Base-by-base conservation (phyloP, 345 rosid genomes). In the Angophora floribunda region DNA sequence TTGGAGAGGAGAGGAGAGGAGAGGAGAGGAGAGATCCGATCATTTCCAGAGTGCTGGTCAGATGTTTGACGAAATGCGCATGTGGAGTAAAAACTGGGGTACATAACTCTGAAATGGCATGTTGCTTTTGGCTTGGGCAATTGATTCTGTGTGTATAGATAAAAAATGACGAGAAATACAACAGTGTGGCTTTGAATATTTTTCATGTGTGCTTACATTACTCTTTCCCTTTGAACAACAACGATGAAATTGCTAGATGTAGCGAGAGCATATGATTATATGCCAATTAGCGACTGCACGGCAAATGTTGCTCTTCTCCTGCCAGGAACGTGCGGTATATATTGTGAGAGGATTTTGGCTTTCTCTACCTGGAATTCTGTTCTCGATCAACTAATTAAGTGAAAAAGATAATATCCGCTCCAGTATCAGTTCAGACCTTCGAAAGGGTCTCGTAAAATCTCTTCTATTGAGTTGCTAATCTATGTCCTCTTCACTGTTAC, bases 221-320 rank as follows among this genome's bases (percentile, higher is more conserved):
- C 1, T 7, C 79, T 30, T 67, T 67, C 12, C 6, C 44, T 30
- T 15, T 14, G 79, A 7, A 30, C 79, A 2, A 7, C 3, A 9
- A 1, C 0, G 44, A 67, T 67, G 79, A 67, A 67, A 67, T 32
- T 32, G 45, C 45, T 7, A 12, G 22, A 32, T 67, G 45, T 67
- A 15, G 79, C 87, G 5, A 86, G 89, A 19, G 93, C 91, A 91
- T 89, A 88, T 41, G 82, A 88, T 22, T 13, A n/a, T 59, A 13
- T 51, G 24, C 41, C 63, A 70, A 87, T 78, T n/a, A 4, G 75
- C 7, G 75, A 65, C 19, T n/a, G 1, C 21, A 0, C 4, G 9
- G 75, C 75, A 91, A 52, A 86, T 94, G 57, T 51, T 93, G 84
- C 51, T 93, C 41, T 93, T 94, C 4, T 90, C 94, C 87, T 91